A percentile compares a stretch with the other conserved stretches of the same genome.
Evolutionary conservation across 2,329 filamentous ascomycete species (phyloP).

Genomic region (Ilyonectria robusta): DNA sequence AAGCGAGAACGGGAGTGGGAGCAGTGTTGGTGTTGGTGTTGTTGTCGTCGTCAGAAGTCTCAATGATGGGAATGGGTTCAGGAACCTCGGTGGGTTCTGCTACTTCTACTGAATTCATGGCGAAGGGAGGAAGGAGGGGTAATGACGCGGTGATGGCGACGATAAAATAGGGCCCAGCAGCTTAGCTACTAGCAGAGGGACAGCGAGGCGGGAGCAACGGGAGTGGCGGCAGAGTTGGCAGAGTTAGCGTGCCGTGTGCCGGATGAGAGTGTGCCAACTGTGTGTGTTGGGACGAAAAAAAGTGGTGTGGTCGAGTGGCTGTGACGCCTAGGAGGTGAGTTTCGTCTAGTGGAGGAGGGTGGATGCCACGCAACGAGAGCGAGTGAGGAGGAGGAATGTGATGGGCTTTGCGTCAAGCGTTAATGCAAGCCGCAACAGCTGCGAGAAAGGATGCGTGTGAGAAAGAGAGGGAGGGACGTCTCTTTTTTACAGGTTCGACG

Average conservation of each 20-base stretch:
- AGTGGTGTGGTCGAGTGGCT: not conserved
- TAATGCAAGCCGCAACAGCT: not conserved
- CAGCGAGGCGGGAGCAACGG: slow-evolving; percentile 18
- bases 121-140: slow-evolving; percentile 36
- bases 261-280: not conserved
- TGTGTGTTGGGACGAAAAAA: not conserved
- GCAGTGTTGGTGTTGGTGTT: slow-evolving; percentile 34
- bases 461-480: not conserved
- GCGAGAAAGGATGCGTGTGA: not conserved
- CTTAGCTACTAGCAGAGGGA: not conserved
- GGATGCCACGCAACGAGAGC: not conserved
- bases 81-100: slow-evolving; percentile 40
- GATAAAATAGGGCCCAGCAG: not conserved
- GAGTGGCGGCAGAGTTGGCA: slow-evolving; percentile 29
- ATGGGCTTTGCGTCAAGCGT: not conserved
- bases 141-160: slow-evolving; percentile 18
- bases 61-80: slow-evolving; percentile 49
- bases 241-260: slow-evolving; percentile 27
- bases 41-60: slow-evolving; percentile 50
- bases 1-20: slow-evolving; percentile 37
- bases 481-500: not conserved
- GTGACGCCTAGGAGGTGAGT: not conserved
- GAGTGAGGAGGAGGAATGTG: not conserved
- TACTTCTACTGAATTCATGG: slow-evolving; percentile 43
- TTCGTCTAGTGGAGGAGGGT: not conserved